A percentile compares a stretch with the other conserved stretches of the same genome.
phyloP scores from a whole-genome alignment of 139 green algal genomes.

The Picochlorum costavermella region DNA sequence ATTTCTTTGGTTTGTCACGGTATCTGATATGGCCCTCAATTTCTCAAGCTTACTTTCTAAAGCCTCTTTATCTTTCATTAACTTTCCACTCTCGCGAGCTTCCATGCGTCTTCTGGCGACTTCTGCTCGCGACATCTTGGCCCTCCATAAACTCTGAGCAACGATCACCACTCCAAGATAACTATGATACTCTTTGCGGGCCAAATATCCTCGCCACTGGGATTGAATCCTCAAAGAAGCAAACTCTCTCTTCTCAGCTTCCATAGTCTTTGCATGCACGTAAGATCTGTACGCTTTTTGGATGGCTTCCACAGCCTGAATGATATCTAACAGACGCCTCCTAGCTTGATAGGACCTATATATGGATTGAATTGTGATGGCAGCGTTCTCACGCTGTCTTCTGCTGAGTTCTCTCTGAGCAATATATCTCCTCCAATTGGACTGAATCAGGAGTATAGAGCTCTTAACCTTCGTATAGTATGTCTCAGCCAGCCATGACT shows the following conservation, averaged over 20 bases:
- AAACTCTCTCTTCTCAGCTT: constrained; percentile 10
- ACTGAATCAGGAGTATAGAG: constrained; percentile 43
- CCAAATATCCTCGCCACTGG: constrained; percentile 31
- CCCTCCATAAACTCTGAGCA: constrained; percentile 51
- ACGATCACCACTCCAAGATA: constrained; percentile 23
- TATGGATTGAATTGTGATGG: constrained; percentile 42
- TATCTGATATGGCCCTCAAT: constrained; percentile 60
- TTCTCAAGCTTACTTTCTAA: constrained; percentile 65
- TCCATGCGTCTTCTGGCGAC: constrained; percentile 32
- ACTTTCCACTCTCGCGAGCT: constrained; percentile 65
- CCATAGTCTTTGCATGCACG: neutral
- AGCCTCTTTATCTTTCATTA: constrained; percentile 81
- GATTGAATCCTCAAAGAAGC: constrained; percentile 56
- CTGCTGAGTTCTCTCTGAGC: constrained; percentile 34
- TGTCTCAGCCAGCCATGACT: constrained; percentile 48
- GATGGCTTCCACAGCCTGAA: constrained; percentile 22
- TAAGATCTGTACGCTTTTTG: constrained; percentile 28
- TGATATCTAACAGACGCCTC: neutral
- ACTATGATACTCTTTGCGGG: constrained; percentile 25
- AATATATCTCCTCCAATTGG: constrained; percentile 34
- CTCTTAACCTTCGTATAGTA: constrained; percentile 16
- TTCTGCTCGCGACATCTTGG: constrained; percentile 43
- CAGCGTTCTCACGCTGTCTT: constrained; percentile 36
- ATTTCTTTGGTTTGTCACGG: constrained; percentile 72
- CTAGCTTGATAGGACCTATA: constrained; percentile 18